Conservation (phyloP, 768 basidiomycete species). For the Candolleomyces aberdarensis region DNA sequence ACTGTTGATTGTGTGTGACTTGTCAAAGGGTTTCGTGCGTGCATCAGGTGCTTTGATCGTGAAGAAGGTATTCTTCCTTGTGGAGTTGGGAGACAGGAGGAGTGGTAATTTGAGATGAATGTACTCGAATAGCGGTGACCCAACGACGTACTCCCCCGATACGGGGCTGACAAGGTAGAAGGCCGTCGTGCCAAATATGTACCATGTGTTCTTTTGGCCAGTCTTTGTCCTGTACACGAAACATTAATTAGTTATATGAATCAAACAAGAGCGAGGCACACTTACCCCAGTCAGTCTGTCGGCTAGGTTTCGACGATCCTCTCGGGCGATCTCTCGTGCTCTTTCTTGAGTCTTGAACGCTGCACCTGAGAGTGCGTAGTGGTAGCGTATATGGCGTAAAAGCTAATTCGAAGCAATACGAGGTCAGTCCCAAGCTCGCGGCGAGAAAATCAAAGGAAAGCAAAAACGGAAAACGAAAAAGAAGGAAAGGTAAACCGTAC, state of each 20-base stretch:
- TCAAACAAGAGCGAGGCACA: not conserved
- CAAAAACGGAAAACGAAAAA: too few relatives aligned
- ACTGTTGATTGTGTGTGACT: slow-evolving; percentile 57
- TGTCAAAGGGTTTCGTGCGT: slow-evolving; percentile 55
- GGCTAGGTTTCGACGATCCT: too few relatives aligned
- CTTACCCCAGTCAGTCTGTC: slow-evolving; percentile 71
- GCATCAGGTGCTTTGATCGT: slow-evolving; percentile 58
- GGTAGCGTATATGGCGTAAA: too few relatives aligned
- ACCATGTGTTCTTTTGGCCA: slow-evolving; percentile 94
- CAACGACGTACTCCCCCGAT: too few relatives aligned
- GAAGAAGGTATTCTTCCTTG: slow-evolving; percentile 28
- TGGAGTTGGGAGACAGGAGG: too few relatives aligned
- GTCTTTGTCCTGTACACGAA: slow-evolving; percentile 66
- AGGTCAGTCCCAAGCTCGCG: too few relatives aligned
- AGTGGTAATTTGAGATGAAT: slow-evolving; percentile 55
- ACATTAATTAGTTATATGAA: not conserved
- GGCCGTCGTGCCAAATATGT: slow-evolving; percentile 76
- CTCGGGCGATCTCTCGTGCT: too few relatives aligned
- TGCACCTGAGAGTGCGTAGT: too few relatives aligned
- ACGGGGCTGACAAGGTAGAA: slow-evolving; percentile 86
- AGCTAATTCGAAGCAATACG: too few relatives aligned
- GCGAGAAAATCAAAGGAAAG: too few relatives aligned
- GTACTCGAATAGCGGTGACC: slow-evolving; percentile 57
- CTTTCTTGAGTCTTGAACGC: too few relatives aligned
- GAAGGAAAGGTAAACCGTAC: too few relatives aligned